phyloP scores from a whole-genome alignment of 495 filamentous ascomycete genomes.

The Aspergillus nidulans region DNA sequence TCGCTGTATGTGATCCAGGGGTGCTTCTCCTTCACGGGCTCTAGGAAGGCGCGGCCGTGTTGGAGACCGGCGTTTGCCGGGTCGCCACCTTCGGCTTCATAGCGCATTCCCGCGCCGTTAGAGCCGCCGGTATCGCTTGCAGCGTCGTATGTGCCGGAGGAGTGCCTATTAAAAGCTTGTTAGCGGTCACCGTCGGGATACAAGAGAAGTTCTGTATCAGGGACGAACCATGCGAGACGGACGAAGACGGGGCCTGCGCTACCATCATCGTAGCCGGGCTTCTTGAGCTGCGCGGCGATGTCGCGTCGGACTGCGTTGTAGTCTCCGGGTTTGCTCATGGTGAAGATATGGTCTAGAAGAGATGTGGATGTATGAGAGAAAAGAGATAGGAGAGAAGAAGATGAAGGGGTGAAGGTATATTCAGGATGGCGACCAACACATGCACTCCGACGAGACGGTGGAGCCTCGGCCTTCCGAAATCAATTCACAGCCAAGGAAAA shows the following conservation, averaged over 20 bases:
- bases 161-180: slow-evolving; percentile 39
- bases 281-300: slow-evolving; percentile 51
- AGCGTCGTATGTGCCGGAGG: slow-evolving; percentile 56
- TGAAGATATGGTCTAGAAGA: slow-evolving; percentile 29
- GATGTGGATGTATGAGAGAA: slow-evolving; percentile 1
- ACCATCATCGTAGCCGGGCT: slow-evolving; percentile 59
- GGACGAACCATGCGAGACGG: slow-evolving; percentile 54
- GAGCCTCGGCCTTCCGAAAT: slow-evolving; percentile 28
- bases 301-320: slow-evolving; percentile 51
- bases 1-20: slow-evolving; percentile 63
- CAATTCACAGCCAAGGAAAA: slow-evolving; percentile 12
- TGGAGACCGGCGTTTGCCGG: slow-evolving; percentile 61
- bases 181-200: not conserved
- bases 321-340: slow-evolving; percentile 41
- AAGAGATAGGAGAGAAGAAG: not conserved
- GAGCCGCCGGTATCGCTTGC: slow-evolving; percentile 56
- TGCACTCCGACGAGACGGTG: slow-evolving; percentile 16
- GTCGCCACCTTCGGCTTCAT: slow-evolving; percentile 59
- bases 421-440: slow-evolving; percentile 8
- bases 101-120: slow-evolving; percentile 62
- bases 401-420: slow-evolving; percentile 1
- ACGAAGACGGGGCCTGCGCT: slow-evolving; percentile 59
- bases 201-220: not conserved
- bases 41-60: slow-evolving; percentile 58
- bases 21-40: slow-evolving; percentile 52